Conservation (phyloP, 2,329 filamentous ascomycete genomes). For the Sphaerulina musiva region DNA sequence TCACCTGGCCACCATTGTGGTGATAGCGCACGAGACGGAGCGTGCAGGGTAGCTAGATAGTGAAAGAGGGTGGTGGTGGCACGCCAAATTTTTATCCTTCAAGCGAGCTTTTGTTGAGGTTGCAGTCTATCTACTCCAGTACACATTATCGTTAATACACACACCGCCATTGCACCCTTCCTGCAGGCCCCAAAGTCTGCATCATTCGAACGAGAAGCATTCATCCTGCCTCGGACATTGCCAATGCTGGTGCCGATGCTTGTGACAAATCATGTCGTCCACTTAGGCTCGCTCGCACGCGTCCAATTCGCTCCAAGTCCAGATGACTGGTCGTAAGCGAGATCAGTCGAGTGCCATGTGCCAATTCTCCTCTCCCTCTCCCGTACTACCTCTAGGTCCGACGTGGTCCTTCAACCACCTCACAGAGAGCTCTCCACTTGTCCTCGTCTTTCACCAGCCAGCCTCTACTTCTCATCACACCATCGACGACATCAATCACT, state of each 20-base stretch:
- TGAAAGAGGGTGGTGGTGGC: neutral
- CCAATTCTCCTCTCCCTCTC: neutral
- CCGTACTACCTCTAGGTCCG: neutral
- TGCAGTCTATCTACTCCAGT: neutral
- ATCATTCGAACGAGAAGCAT: neutral
- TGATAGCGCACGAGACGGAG: neutral
- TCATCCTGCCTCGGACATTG: neutral
- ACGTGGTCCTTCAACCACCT: slow-evolving; percentile 32
- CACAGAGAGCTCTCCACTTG: slow-evolving; percentile 40
- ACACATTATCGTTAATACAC: neutral
- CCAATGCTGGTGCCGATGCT: neutral
- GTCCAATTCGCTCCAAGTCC: neutral
- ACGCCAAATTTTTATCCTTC: too few relatives aligned
- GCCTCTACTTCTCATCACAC: slow-evolving; percentile 58
- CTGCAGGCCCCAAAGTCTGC: neutral
- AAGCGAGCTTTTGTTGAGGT: neutral
- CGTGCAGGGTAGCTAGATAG: neutral
- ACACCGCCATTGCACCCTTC: neutral
- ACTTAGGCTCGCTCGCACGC: neutral
- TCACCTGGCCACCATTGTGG: neutral
- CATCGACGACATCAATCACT: slow-evolving; percentile 69
- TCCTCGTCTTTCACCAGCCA: slow-evolving; percentile 58
- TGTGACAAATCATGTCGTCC: neutral
- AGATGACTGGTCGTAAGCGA: neutral
- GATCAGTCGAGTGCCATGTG: neutral